Conservation (phyloP, 176 grass and related monocot species). For the Carex littledalei region DNA sequence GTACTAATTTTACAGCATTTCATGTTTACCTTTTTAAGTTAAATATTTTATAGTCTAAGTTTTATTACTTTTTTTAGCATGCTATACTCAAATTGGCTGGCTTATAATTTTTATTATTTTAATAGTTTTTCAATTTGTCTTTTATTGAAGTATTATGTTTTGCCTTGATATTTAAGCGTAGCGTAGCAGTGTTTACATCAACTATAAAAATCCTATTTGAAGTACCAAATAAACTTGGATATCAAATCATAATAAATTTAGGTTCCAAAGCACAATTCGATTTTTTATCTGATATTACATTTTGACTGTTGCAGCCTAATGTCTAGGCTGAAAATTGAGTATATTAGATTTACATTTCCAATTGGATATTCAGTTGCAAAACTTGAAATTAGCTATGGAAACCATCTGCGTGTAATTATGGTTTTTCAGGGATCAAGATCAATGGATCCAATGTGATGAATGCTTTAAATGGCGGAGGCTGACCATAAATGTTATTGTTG, state of each 20-base stretch:
- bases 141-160: background rate
- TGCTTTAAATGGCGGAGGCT: conserved; percentile 93
- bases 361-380: background rate
- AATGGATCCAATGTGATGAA: conserved; percentile 97
- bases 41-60: background rate
- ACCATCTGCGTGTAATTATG: background rate
- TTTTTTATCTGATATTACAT: background rate
- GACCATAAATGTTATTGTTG: conserved; percentile 81
- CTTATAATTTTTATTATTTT: background rate
- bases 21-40: background rate
- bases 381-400: background rate
- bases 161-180: background rate
- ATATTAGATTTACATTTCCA: background rate
- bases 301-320: background rate
- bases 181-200: background rate
- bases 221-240: background rate
- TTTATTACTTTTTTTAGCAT: background rate
- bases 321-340: background rate
- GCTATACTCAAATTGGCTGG: background rate
- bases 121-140: background rate
- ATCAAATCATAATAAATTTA: background rate
- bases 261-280: too few species aligned
- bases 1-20: conserved; percentile 37
- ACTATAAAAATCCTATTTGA: background rate
- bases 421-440: conserved; percentile 78